Conservation (phyloP, 345 rosid genomes). For the Acer saccharum region DNA sequence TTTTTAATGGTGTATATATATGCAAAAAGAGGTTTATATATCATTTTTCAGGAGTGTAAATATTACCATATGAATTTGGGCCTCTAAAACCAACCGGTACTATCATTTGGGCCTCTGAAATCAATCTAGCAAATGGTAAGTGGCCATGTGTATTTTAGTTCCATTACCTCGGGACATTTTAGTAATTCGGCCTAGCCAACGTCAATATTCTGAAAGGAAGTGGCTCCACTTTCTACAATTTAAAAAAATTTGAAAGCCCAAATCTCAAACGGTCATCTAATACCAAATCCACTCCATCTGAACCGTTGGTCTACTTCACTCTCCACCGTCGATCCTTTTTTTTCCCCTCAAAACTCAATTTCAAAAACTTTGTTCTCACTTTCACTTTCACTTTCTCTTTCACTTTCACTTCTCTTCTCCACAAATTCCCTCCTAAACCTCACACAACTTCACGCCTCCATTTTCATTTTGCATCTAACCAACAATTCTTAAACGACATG, state of each 20-base stretch:
- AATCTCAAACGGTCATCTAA: conserved; percentile 33
- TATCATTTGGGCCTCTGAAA: too few relatives aligned
- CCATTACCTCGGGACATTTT: background rate
- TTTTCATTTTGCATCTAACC: background rate
- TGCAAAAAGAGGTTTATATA: too few relatives aligned
- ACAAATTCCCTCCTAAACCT: background rate
- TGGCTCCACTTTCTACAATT: conserved; percentile 16
- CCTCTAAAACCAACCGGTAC: too few relatives aligned
- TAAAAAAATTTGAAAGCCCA: conserved; percentile 9
- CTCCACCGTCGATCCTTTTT: conserved; percentile 25
- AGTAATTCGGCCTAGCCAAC: background rate
- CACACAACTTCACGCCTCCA: background rate
- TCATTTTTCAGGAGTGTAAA: too few relatives aligned
- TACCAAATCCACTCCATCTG: conserved; percentile 24
- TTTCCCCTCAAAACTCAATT: background rate
- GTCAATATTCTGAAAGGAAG: background rate
- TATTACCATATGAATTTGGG: too few relatives aligned
- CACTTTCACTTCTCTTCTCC: background rate
- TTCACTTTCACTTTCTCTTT: background rate
- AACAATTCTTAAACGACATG: conserved; percentile 35
- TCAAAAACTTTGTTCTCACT: conserved; percentile 2
- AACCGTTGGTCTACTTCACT: conserved; percentile 25
- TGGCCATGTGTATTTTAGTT: background rate
- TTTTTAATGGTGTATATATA: too few relatives aligned
- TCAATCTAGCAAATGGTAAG: background rate